Conservation (phyloP, 371 early-diverging fungal species). For the Rhizopus stolonifer region DNA sequence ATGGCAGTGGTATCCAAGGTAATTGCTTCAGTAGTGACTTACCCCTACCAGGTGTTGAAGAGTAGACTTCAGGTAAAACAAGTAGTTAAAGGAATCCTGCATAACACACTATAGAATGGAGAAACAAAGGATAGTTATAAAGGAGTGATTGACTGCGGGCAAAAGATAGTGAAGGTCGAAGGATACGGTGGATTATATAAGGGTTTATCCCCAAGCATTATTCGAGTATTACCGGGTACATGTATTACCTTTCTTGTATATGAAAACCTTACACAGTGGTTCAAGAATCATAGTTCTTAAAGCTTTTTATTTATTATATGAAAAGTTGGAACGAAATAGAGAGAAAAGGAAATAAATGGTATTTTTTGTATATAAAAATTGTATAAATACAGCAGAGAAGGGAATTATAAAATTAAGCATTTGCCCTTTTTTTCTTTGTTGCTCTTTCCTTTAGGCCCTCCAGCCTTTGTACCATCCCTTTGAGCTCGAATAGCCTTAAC, state of each 20-base stretch:
- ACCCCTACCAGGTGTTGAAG: conserved; percentile 93
- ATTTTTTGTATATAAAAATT: neutral
- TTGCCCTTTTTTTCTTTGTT: conserved; percentile 38
- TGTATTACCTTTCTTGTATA: conserved; percentile 95
- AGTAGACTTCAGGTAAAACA: conserved; percentile 77
- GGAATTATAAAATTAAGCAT: conserved; percentile 37
- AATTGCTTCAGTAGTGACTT: conserved; percentile 84
- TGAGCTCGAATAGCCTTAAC: conserved; percentile 56
- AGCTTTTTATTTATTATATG: neutral
- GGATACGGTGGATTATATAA: conserved; percentile 92
- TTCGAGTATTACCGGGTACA: conserved; percentile 94
- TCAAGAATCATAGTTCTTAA: conserved; percentile 56
- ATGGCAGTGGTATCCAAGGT: conserved; percentile 91
- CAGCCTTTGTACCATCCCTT: conserved; percentile 38
- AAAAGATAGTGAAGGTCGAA: conserved; percentile 71
- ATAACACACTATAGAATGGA: conserved; percentile 25
- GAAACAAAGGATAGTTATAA: conserved; percentile 52
- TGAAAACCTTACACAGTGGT: conserved; percentile 78
- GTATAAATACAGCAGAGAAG: neutral
- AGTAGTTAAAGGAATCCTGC: neutral
- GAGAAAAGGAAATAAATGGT: neutral
- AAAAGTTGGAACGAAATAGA: neutral
- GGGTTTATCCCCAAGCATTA: conserved; percentile 86
- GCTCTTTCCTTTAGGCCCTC: conserved; percentile 26
- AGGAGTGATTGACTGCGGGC: conserved; percentile 72